Conservation (phyloP, 805 yeast species). For the Wickerhamomyces rabaulensis region DNA sequence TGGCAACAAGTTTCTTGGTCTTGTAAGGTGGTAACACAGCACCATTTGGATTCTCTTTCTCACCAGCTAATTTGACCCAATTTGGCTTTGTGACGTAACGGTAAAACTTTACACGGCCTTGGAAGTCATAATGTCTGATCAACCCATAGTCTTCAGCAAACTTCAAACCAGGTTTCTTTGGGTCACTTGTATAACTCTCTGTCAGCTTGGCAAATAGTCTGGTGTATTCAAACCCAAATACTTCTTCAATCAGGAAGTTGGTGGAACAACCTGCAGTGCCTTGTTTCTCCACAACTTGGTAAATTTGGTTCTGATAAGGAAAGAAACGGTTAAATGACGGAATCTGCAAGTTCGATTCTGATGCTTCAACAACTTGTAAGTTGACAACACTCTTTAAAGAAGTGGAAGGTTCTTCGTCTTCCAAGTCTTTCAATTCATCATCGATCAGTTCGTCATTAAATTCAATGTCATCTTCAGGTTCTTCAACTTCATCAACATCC, state of each 20-base stretch:
- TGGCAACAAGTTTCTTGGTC: conserved; percentile 7
- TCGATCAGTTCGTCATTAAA: conserved; percentile 29
- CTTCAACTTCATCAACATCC: conserved; percentile 23
- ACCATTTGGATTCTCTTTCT: conserved; percentile 22
- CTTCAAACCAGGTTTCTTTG: conserved; percentile 19
- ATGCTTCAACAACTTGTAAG: conserved; percentile 13
- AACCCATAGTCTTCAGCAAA: conserved; percentile 31
- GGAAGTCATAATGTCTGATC: conserved; percentile 62
- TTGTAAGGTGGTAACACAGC: conserved; percentile 21
- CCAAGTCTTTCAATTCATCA: conserved; percentile 17
- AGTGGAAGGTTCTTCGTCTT: conserved; percentile 17
- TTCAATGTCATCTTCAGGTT: conserved; percentile 24
- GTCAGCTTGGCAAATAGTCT: conserved; percentile 47
- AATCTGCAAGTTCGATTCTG: conserved; percentile 5
- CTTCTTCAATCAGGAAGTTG: conserved; percentile 41
- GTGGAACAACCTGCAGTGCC: conserved; percentile 54
- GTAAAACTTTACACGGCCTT: conserved; percentile 69
- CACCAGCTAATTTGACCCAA: conserved; percentile 29
- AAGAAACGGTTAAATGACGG: conserved; percentile 44
- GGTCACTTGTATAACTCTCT: conserved; percentile 38
- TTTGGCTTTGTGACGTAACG: conserved; percentile 50
- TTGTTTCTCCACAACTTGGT: conserved; percentile 36
- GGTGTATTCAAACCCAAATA: conserved; percentile 52
- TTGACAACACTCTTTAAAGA: conserved; percentile 13
- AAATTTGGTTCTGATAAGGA: conserved; percentile 63